phyloP scores from a whole-genome alignment of 306 rosid species.

The Begonia fuchsioides region DNA sequence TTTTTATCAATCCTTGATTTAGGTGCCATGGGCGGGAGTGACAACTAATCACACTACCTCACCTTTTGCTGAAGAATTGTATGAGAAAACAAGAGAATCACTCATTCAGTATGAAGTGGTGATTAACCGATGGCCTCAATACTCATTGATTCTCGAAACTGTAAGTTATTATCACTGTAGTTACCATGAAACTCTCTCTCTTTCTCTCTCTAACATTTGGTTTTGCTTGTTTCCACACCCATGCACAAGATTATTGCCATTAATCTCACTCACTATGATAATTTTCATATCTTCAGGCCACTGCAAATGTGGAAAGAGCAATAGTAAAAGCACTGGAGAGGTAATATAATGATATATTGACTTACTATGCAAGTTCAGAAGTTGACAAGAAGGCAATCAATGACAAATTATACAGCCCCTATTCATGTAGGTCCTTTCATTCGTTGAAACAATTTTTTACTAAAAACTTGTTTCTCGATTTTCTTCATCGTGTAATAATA shows the following conservation, averaged over 20 bases:
- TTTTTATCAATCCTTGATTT: constrained; percentile 19
- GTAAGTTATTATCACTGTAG: constrained; percentile 28
- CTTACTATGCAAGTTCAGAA: constrained; percentile 93
- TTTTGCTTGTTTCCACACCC: not conserved
- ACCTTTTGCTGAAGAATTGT: constrained; percentile 88
- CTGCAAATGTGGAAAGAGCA: constrained; percentile 78
- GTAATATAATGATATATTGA: constrained; percentile 72
- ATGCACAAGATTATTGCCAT: not conserved
- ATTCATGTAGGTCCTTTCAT: constrained; percentile 44
- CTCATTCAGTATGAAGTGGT: constrained; percentile 69
- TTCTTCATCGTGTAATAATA: constrained; percentile 10
- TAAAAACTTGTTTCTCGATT: constrained; percentile 1
- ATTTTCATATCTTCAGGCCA: constrained; percentile 32
- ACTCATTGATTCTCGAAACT: constrained; percentile 70
- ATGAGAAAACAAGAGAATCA: constrained; percentile 64
- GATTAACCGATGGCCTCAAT: constrained; percentile 94
- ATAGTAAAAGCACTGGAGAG: constrained; percentile 80
- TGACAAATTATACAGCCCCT: constrained; percentile 50
- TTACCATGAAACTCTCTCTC: not conserved
- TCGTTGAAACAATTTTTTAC: constrained; percentile 3
- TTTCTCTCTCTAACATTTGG: not conserved
- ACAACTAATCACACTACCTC: constrained; percentile 79
- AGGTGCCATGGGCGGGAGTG: constrained; percentile 98
- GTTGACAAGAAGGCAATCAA: constrained; percentile 91
- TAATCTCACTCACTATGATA: not conserved